Percentiles rank a stretch among this genome's conserved stretches.
phyloP scores from a whole-genome alignment of 371 early-diverging fungal species.

The Mucor plumbeus region DNA sequence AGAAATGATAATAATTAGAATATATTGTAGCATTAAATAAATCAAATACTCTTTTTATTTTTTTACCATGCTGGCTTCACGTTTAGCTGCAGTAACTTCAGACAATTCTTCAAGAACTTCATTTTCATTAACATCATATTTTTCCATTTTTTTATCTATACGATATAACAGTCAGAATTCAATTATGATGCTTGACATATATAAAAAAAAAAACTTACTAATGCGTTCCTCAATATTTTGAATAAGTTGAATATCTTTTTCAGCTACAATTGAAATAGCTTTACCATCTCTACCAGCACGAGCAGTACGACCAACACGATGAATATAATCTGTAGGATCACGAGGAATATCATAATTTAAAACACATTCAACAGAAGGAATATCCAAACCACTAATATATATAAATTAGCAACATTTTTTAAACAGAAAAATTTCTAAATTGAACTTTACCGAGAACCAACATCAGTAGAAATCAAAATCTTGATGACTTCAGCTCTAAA shows the following conservation, averaged over 20 bases:
- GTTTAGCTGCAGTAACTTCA: constrained; percentile 88
- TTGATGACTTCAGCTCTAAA: constrained; percentile 89
- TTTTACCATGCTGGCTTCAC: constrained; percentile 85
- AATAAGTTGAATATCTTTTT: constrained; percentile 89
- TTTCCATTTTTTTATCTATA: constrained; percentile 78
- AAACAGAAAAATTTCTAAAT: no score
- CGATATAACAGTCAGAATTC: neutral
- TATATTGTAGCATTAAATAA: neutral
- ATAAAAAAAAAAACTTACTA: constrained; percentile 41
- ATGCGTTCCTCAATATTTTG: constrained; percentile 88
- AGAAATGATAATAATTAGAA: neutral
- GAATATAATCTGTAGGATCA: constrained; percentile 97
- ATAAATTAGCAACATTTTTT: no score
- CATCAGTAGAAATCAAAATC: constrained; percentile 96
- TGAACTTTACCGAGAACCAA: constrained; percentile 68
- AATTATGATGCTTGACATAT: no score
- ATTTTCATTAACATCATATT: constrained; percentile 78
- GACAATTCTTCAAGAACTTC: constrained; percentile 80
- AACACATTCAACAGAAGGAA: constrained; percentile 94
- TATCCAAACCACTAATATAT: constrained; percentile 92
- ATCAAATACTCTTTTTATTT: neutral
- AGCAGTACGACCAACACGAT: constrained; percentile 99
- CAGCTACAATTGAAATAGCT: constrained; percentile 91
- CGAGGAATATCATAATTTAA: constrained; percentile 98
- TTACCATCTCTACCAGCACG: constrained; percentile 93